Base-by-base conservation (phyloP, 306 rosid genomes). In the Pyrus bretschneideri region DNA sequence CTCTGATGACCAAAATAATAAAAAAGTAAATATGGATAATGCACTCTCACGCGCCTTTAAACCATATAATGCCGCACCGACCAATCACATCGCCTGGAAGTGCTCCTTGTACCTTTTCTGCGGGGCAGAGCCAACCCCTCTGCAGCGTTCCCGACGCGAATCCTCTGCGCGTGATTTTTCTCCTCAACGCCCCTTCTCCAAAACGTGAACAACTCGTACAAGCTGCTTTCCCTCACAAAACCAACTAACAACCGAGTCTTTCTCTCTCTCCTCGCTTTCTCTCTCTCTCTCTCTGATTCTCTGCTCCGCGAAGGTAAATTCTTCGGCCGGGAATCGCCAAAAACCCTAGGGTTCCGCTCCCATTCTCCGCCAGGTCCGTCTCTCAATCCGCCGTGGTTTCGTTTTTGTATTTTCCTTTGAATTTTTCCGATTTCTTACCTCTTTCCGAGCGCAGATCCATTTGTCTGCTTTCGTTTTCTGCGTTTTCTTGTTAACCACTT, bases 361-460 rank as follows among this genome's bases (percentile, higher is more conserved):
- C 90, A 80, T 86, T 85, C 81, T 58, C 17, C 44, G 23, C 76
- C 78, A 66, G 89, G 88, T 89, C 62, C 74, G 74, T 85, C n/a
- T 51, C 82, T 10, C 49, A 72, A 82, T 11, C 29, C 77, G 54
- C 40, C 31, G 45, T 29, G 78, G 71, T 78, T 86, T 85, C 31
- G 44, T 60, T 66, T 82, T 67, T n/a, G 27, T 67, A 18, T 45
- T 45, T 21, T 69, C 71, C 55, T 35, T 44, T 69, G 21, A 38
- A 31, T 38, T 60, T 79, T 30, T 42, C 38, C 22, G 38, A 69
- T 49, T 76, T 30, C 67, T 68, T 33, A 25, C n/a, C 73, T 71
- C 59, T 61, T 42, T 78, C 40, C 80, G 49, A 65, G 57, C 67
- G 76, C 81, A 88, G 98, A 93, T 92, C 96, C 88, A 84, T 83